phyloP scores from a whole-genome alignment of 1,139 yeast species.

The Debaryomyces nepalensis region DNA sequence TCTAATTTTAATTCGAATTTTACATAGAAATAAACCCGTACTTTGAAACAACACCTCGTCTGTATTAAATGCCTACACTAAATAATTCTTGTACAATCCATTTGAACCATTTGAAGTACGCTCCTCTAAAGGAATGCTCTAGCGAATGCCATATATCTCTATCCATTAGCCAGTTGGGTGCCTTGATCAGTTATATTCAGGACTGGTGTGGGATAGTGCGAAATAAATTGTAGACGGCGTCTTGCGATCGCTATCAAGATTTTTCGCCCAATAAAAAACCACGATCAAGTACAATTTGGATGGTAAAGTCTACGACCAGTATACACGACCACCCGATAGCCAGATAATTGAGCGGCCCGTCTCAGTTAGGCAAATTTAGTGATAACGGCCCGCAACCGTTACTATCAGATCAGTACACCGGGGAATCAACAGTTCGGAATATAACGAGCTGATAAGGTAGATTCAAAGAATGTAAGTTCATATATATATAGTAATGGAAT shows the following conservation, averaged over 20 bases:
- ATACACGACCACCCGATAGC: neutral
- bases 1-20: neutral
- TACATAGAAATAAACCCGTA: too few species aligned
- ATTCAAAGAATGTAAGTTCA: neutral
- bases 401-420: neutral
- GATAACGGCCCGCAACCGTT: slow-evolving; percentile 11
- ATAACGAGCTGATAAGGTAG: slow-evolving; percentile 5
- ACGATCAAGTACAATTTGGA: neutral
- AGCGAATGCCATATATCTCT: too few species aligned
- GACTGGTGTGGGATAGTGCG: neutral
- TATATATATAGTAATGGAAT: slow-evolving; percentile 1
- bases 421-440: neutral
- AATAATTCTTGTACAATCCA: neutral
- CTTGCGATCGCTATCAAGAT: neutral
- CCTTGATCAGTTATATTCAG: neutral
- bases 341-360: slow-evolving; percentile 7
- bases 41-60: too few species aligned
- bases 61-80: too few species aligned
- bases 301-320: neutral
- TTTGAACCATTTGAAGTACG: neutral
- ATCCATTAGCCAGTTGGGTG: too few species aligned
- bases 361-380: slow-evolving; percentile 10
- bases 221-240: neutral
- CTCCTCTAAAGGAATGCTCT: neutral
- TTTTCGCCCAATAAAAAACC: slow-evolving; percentile 7